Percentiles rank a stretch among this genome's conserved stretches.
Evolutionary conservation across 805 yeast genomes (phyloP).

Genomic region (Jamesozyma jinghongensis): DNA sequence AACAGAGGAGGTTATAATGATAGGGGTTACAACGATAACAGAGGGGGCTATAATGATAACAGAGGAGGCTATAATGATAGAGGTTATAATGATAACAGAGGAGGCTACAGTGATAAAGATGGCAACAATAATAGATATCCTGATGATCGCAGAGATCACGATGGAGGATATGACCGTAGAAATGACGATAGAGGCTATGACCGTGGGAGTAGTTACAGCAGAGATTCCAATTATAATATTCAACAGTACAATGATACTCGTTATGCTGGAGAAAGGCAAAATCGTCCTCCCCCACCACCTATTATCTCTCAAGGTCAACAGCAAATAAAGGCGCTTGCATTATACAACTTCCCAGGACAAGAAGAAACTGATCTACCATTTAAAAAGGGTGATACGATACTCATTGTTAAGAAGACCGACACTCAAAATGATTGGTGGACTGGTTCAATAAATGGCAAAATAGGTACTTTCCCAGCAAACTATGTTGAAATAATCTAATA

Average conservation of each 20-base stretch:
- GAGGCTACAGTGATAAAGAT: too few relatives aligned
- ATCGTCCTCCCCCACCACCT: conserved; percentile 1
- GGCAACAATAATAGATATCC: conserved; percentile 2
- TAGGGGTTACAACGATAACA: too few relatives aligned
- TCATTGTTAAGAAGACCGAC: conserved; percentile 74
- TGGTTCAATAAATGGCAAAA: conserved; percentile 71
- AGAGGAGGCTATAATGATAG: too few relatives aligned
- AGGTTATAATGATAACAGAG: neutral
- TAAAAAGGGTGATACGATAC: conserved; percentile 88
- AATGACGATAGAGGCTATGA: neutral
- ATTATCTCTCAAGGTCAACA: neutral
- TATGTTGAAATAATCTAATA: conserved; percentile 43
- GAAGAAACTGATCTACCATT: conserved; percentile 90
- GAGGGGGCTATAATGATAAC: too few relatives aligned
- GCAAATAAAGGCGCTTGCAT: conserved; percentile 65
- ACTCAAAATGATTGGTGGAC: conserved; percentile 99
- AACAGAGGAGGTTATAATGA: too few relatives aligned
- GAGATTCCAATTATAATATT: neutral
- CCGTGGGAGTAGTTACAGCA: neutral
- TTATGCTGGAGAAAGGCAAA: neutral
- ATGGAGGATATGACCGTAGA: neutral
- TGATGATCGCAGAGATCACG: conserved; percentile 1
- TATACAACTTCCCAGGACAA: conserved; percentile 83
- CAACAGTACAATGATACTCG: neutral
- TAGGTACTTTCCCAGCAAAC: conserved; percentile 96